Conservation (phyloP, 768 basidiomycete species). For the Boletus bicolor region DNA sequence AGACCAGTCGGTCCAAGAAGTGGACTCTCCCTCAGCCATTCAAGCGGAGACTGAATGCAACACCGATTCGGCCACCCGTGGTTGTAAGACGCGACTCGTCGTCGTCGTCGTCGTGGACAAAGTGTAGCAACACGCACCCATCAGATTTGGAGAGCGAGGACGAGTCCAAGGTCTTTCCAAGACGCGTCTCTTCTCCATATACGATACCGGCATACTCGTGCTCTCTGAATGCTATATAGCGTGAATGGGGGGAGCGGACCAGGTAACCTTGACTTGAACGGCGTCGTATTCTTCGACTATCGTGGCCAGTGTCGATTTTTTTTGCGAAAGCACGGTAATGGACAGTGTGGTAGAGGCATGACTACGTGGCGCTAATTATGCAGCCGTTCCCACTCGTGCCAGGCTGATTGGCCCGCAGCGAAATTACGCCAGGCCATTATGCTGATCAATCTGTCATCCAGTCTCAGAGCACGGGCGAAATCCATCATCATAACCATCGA, state of each 20-base stretch:
- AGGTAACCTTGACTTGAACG: neutral
- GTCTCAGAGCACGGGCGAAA: neutral
- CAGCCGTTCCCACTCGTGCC: slow-evolving; percentile 22
- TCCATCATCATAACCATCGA: slow-evolving; percentile 21
- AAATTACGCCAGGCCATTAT: slow-evolving; percentile 10
- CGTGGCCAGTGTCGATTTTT: neutral
- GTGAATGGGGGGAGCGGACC: neutral
- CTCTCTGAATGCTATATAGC: neutral
- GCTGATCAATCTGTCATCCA: slow-evolving; percentile 16
- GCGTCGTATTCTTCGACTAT: neutral
- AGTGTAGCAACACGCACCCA: slow-evolving; percentile 2
- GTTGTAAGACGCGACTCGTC: slow-evolving; percentile 3
- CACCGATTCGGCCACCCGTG: neutral
- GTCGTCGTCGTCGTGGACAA: slow-evolving; percentile 8
- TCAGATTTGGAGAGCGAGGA: neutral
- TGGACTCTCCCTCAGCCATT: neutral
- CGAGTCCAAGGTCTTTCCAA: neutral
- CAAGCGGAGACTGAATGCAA: slow-evolving; percentile 17
- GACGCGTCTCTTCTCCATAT: neutral
- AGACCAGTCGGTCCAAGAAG: slow-evolving; percentile 5
- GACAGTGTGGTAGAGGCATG: slow-evolving; percentile 14
- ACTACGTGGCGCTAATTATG: slow-evolving; percentile 8
- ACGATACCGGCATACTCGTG: neutral
- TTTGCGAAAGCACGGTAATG: slow-evolving; percentile 6
- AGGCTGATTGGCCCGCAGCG: slow-evolving; percentile 7